Conservation (phyloP, 2,329 filamentous ascomycete species). For the Berkeleyomyces basicola region DNA sequence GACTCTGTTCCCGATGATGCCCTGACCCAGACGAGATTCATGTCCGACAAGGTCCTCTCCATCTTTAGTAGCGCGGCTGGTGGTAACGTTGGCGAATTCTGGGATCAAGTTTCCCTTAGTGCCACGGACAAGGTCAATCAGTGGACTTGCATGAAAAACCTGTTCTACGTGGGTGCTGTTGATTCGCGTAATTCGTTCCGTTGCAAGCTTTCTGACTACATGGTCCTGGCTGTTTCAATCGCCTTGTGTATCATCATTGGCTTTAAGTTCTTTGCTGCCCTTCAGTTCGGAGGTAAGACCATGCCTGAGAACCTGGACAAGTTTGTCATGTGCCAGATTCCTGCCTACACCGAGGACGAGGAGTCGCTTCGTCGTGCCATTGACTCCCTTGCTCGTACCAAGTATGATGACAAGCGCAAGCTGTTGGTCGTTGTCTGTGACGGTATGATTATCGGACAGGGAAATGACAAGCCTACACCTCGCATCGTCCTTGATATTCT, state of each 20-base stretch:
- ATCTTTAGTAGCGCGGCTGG: conserved; percentile 67
- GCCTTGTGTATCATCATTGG: conserved; percentile 66
- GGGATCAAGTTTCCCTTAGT: conserved; percentile 51
- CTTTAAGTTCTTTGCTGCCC: conserved; percentile 92
- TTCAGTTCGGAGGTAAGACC: conserved; percentile 86
- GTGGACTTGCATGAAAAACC: conserved; percentile 73
- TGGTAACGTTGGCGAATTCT: conserved; percentile 66
- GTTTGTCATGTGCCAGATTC: conserved; percentile 94
- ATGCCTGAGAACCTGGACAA: conserved; percentile 94
- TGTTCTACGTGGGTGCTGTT: conserved; percentile 85
- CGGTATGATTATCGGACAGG: conserved; percentile 98
- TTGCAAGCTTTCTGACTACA: conserved; percentile 79
- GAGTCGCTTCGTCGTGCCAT: conserved; percentile 93
- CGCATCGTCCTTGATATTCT: conserved; percentile 94
- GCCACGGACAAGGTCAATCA: conserved; percentile 44
- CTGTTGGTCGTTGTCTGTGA: conserved; percentile 84
- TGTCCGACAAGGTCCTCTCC: conserved; percentile 55
- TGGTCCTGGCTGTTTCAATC: conserved; percentile 71
- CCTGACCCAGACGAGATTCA: conserved; percentile 52
- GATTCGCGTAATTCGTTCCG: conserved; percentile 76
- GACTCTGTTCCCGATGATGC: conserved; percentile 28
- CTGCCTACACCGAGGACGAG: conserved; percentile 95
- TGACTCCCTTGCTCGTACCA: conserved; percentile 87
- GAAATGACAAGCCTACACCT: conserved; percentile 89
- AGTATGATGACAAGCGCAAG: conserved; percentile 97